These are phyloP conservation scores for Pseudopyrenochaeta lycopersici DNA, from an alignment of 2,329 filamentous ascomycete genomes.

Conservation along the genomic window DNA sequence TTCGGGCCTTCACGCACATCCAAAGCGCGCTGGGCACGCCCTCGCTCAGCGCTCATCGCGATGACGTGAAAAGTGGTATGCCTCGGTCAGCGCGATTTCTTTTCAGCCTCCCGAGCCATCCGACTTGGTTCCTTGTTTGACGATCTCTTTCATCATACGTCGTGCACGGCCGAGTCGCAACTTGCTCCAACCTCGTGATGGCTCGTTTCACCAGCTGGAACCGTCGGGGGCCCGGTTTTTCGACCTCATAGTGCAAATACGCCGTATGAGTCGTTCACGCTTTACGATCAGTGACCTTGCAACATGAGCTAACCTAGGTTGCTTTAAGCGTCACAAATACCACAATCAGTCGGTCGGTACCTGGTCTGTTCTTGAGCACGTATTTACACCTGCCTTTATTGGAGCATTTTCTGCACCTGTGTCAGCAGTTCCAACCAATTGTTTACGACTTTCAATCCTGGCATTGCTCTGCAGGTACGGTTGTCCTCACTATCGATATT, in stretches of 20 bases:
- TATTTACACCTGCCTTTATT: neutral
- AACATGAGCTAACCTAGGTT: neutral
- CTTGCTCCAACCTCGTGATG: neutral
- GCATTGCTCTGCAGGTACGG: neutral
- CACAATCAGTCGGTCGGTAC: neutral
- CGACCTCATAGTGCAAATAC: too few relatives aligned
- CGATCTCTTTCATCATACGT: neutral
- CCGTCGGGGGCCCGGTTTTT: too few relatives aligned
- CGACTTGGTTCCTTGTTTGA: slow-evolving; percentile 1
- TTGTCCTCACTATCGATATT: neutral
- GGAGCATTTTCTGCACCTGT: neutral
- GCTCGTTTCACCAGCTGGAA: too few relatives aligned
- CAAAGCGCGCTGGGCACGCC: neutral
- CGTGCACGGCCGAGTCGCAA: neutral
- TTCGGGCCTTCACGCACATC: neutral
- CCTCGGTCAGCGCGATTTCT: slow-evolving; percentile 6
- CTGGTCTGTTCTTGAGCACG: neutral
- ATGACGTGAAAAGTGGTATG: neutral
- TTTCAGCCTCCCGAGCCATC: slow-evolving; percentile 13
- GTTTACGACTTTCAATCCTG: neutral
- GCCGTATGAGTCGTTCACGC: neutral
- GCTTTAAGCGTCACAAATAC: neutral
- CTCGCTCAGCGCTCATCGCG: slow-evolving; percentile 1
- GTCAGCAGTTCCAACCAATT: neutral
- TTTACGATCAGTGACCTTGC: neutral